These are phyloP conservation scores for Dalbergia cultrata DNA, from an alignment of 306 rosid genomes.

Conservation along the genomic window DNA sequence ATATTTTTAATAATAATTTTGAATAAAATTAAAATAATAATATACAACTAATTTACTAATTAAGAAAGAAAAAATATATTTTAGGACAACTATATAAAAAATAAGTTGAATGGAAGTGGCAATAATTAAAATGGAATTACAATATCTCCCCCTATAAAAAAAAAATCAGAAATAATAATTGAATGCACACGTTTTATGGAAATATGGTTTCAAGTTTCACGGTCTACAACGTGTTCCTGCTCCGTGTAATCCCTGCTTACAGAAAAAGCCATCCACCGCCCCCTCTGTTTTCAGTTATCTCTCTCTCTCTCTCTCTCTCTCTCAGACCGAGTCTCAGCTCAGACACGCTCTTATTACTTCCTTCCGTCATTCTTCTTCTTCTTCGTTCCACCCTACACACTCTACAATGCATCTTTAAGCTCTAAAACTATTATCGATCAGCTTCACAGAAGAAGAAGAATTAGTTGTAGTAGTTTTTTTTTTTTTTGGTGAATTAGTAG, in stretches of 20 bases:
- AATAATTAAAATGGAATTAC: too few relatives aligned
- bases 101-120: too few relatives aligned
- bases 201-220: neutral
- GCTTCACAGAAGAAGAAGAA: neutral
- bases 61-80: too few relatives aligned
- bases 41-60: too few relatives aligned
- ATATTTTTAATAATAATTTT: too few relatives aligned
- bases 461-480: neutral
- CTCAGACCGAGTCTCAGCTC: neutral
- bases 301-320: neutral
- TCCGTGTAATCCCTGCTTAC: slow-evolving; percentile 35
- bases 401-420: slow-evolving; percentile 40
- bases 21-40: too few relatives aligned
- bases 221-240: neutral
- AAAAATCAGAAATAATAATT: neutral
- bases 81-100: too few relatives aligned
- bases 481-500: too few relatives aligned
- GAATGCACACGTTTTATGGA: slow-evolving; percentile 4
- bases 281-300: neutral
- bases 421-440: neutral
- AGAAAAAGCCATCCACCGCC: slow-evolving; percentile 26
- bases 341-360: neutral
- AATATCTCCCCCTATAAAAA: too few relatives aligned
- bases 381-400: neutral
- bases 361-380: neutral